phyloP scores from a whole-genome alignment of 306 rosid species.

The Vigna hirtella region DNA sequence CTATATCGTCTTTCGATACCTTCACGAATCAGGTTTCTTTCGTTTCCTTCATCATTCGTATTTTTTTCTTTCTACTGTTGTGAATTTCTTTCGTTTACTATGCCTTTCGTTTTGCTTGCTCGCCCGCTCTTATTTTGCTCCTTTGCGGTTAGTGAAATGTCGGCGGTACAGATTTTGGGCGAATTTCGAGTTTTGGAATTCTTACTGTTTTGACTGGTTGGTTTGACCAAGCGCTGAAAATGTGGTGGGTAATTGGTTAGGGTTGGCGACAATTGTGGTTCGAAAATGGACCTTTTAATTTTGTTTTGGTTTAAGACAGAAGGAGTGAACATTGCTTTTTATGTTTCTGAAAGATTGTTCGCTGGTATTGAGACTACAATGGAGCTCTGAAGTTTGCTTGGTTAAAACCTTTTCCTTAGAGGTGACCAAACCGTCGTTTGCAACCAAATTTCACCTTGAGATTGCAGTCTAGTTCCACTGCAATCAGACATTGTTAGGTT shows the following conservation, averaged over 20 bases:
- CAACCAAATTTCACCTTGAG: neutral
- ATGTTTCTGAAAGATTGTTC: slow-evolving; percentile 5
- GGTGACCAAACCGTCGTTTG: neutral
- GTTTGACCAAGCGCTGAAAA: neutral
- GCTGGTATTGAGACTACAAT: neutral
- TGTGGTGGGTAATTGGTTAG: slow-evolving; percentile 24
- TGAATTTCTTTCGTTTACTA: neutral
- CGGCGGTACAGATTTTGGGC: slow-evolving; percentile 35
- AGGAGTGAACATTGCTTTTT: slow-evolving; percentile 32
- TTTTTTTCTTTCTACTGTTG: neutral
- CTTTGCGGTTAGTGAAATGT: neutral
- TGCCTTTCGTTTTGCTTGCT: neutral
- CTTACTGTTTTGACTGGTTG: slow-evolving; percentile 30
- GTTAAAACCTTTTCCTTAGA: neutral
- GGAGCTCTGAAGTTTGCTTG: neutral
- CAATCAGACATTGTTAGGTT: neutral
- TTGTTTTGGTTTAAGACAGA: neutral
- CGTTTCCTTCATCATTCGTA: too few species aligned
- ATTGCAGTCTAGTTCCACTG: neutral
- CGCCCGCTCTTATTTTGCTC: neutral
- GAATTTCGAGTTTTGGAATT: neutral
- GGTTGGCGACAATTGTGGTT: slow-evolving; percentile 36
- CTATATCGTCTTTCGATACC: slow-evolving; percentile 85
- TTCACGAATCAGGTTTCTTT: slow-evolving; percentile 84
- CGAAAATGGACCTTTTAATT: neutral